These are phyloP conservation scores for Xylaria cubensis DNA, from an alignment of 495 filamentous ascomycete genomes.

Conservation along the genomic window DNA sequence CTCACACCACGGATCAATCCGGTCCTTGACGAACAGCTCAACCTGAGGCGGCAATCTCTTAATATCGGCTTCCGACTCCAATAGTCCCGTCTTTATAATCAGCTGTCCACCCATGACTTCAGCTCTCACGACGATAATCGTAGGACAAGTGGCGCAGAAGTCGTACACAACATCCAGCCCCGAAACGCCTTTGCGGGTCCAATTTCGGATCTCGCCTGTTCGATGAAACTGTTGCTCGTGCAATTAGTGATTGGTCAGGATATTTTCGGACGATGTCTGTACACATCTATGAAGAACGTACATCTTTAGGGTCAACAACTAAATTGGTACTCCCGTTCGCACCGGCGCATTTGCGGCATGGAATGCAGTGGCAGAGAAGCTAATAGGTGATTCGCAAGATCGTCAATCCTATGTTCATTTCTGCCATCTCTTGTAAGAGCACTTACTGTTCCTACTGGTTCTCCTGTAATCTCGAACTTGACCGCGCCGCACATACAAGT, in stretches of 20 bases:
- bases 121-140: not conserved
- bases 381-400: not conserved
- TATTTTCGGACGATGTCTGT: not conserved
- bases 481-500: conserved; percentile 23
- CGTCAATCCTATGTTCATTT: not conserved
- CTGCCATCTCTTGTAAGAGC: not conserved
- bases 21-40: conserved; percentile 22
- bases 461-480: conserved; percentile 10
- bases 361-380: conserved; percentile 9
- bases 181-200: conserved; percentile 17
- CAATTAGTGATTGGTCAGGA: not conserved
- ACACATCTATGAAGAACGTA: not conserved
- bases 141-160: conserved; percentile 22
- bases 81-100: conserved; percentile 8
- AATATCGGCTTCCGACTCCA: conserved; percentile 13
- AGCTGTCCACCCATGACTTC: not conserved
- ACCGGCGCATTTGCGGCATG: conserved; percentile 15
- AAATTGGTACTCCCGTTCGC: conserved; percentile 20
- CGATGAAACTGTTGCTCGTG: conserved; percentile 8
- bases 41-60: not conserved
- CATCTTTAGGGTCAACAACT: conserved; percentile 7
- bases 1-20: conserved; percentile 22
- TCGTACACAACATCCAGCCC: conserved; percentile 18
- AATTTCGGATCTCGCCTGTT: conserved; percentile 10
- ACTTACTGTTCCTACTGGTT: conserved; percentile 17